Evolutionary conservation across 331 rosid genomes (phyloP).

Genomic region (Cydonia oblonga): DNA sequence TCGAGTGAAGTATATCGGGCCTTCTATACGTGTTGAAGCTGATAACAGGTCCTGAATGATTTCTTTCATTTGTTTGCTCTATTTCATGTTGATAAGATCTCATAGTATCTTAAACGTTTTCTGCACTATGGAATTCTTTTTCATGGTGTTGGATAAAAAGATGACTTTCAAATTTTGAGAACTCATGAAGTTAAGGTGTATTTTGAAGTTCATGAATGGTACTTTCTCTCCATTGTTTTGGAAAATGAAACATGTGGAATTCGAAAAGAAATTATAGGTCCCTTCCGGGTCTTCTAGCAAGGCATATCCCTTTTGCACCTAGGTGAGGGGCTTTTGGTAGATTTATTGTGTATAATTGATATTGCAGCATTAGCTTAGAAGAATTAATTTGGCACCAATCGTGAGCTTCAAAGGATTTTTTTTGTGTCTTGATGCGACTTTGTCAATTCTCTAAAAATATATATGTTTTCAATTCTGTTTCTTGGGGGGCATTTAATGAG

Average conservation of each 20-base stretch:
- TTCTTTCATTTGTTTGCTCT: slow-evolving; percentile 4
- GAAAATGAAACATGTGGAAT: neutral
- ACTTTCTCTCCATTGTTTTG: neutral
- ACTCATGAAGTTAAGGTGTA: neutral
- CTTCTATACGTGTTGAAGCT: slow-evolving; percentile 39
- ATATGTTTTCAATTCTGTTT: neutral
- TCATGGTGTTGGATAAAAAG: no score
- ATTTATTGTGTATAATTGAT: neutral
- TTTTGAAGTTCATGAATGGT: neutral
- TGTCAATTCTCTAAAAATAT: neutral
- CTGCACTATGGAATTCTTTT: neutral
- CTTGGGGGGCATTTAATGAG: neutral
- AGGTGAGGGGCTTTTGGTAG: neutral
- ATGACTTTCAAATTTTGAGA: neutral
- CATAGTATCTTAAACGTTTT: neutral
- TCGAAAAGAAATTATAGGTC: neutral
- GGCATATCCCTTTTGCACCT: neutral
- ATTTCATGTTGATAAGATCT: neutral
- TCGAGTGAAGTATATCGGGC: slow-evolving; percentile 82
- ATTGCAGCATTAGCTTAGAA: neutral
- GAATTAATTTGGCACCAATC: neutral
- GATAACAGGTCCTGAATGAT: slow-evolving; percentile 53
- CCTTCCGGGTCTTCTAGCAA: neutral
- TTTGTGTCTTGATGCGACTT: neutral
- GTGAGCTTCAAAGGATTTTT: neutral